These are phyloP conservation scores for Aquilaria agallochum DNA, from an alignment of 441 rosid genomes.

Conservation along the genomic window DNA sequence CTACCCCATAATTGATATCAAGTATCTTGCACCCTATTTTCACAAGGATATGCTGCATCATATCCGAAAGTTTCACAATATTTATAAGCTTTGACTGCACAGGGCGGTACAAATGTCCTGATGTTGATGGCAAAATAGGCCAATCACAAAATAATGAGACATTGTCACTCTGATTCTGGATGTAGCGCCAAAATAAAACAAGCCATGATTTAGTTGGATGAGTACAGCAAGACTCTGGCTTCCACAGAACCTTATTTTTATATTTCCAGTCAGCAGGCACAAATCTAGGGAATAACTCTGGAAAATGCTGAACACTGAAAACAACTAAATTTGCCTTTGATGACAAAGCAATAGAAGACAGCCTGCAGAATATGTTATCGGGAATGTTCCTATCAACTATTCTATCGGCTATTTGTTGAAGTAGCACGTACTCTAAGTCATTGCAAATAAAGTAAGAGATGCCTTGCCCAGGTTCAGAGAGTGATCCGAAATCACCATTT, in stretches of 20 bases:
- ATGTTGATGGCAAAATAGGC: conserved; percentile 93
- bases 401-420: conserved; percentile 65
- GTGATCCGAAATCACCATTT: conserved; percentile 78
- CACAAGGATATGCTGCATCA: conserved; percentile 55
- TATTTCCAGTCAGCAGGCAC: conserved; percentile 88
- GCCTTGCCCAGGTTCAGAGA: conserved; percentile 57
- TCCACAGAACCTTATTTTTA: conserved; percentile 70
- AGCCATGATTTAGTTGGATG: conserved; percentile 90
- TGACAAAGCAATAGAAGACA: conserved; percentile 69
- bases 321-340: conserved; percentile 57
- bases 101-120: conserved; percentile 80
- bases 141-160: conserved; percentile 80
- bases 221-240: conserved; percentile 50
- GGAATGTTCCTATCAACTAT: conserved; percentile 77
- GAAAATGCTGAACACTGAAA: conserved; percentile 55
- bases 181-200: conserved; percentile 85
- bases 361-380: conserved; percentile 52
- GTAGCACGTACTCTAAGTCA: conserved; percentile 71
- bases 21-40: conserved; percentile 95
- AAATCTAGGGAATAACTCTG: conserved; percentile 69
- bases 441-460: conserved; percentile 65
- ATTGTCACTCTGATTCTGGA: conserved; percentile 55
- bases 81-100: conserved; percentile 78
- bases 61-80: conserved; percentile 60
- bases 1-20: conserved; percentile 48